Percentiles rank a stretch among this genome's conserved stretches.
Evolutionary conservation across 2,329 filamentous ascomycete species (phyloP).

Genomic region (Neonectria neomacrospora): DNA sequence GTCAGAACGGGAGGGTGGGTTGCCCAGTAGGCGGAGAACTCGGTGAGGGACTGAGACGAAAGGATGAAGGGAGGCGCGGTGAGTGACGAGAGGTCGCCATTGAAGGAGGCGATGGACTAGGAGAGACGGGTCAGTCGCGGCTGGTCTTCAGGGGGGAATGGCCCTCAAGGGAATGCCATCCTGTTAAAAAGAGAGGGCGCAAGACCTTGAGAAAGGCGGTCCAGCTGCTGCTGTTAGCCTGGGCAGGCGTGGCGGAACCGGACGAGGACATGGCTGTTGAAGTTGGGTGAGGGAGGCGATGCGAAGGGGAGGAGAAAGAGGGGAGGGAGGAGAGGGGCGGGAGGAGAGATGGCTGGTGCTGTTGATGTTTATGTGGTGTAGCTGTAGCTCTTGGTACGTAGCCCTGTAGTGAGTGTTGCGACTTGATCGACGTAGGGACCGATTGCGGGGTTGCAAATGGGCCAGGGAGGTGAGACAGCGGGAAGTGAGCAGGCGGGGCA

Average conservation of each 20-base stretch:
- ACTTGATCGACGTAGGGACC: constrained; percentile 29
- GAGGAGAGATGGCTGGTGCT: constrained; percentile 23
- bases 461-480: constrained; percentile 22
- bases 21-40: constrained; percentile 86
- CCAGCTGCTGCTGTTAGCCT: constrained; percentile 61
- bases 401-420: constrained; percentile 9
- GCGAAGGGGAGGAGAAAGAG: constrained; percentile 2
- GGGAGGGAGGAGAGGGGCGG: constrained; percentile 11
- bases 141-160: constrained; percentile 4
- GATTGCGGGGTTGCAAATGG: constrained; percentile 42
- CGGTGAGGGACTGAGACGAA: constrained; percentile 79
- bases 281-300: constrained; percentile 13
- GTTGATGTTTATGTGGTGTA: constrained; percentile 29
- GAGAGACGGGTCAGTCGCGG: constrained; percentile 31
- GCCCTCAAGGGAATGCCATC: neutral
- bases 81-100: constrained; percentile 82
- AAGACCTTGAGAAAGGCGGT: constrained; percentile 63
- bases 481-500: constrained; percentile 28
- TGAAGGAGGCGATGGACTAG: constrained; percentile 82
- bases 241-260: constrained; percentile 45
- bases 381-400: constrained; percentile 28
- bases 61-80: constrained; percentile 87
- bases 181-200: constrained; percentile 9
- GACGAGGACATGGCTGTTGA: constrained; percentile 47
- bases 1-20: constrained; percentile 82